Percentiles rank a stretch among this genome's conserved stretches.
These are phyloP conservation scores for Geranium rotundifolium DNA, from an alignment of 345 rosid species.

Conservation along the genomic window DNA sequence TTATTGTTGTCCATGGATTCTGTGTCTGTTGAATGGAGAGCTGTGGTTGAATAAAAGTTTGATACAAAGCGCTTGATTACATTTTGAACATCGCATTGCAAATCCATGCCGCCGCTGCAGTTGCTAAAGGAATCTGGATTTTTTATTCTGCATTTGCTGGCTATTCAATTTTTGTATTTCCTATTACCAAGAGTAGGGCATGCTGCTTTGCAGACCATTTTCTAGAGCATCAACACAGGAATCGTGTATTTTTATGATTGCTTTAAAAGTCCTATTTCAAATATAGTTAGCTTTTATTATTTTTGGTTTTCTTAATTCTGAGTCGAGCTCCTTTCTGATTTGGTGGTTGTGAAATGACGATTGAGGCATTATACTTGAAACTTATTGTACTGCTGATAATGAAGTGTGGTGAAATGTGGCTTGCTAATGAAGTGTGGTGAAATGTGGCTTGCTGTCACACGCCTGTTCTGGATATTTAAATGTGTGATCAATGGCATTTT, in stretches of 20 bases:
- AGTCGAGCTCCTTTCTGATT: no score
- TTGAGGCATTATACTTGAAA: no score
- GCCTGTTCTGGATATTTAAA: no score
- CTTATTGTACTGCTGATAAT: no score
- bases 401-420: no score
- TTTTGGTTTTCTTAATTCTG: background rate
- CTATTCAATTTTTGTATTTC: background rate
- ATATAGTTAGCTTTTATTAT: background rate
- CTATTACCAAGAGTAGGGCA: background rate
- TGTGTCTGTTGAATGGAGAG: no score
- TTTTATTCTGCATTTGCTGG: background rate
- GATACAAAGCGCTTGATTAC: no score
- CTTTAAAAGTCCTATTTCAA: background rate
- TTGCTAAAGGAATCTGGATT: background rate
- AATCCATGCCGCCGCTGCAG: background rate
- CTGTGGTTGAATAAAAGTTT: no score
- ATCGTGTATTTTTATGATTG: background rate
- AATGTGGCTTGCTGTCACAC: no score
- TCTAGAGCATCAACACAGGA: background rate
- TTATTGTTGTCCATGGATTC: no score
- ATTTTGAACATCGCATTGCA: background rate
- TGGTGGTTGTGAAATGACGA: background rate
- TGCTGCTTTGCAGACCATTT: background rate
- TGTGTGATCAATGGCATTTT: no score
- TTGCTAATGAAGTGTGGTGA: no score